phyloP scores from a whole-genome alignment of 768 basidiomycete genomes.

The Boletus barrowsii region DNA sequence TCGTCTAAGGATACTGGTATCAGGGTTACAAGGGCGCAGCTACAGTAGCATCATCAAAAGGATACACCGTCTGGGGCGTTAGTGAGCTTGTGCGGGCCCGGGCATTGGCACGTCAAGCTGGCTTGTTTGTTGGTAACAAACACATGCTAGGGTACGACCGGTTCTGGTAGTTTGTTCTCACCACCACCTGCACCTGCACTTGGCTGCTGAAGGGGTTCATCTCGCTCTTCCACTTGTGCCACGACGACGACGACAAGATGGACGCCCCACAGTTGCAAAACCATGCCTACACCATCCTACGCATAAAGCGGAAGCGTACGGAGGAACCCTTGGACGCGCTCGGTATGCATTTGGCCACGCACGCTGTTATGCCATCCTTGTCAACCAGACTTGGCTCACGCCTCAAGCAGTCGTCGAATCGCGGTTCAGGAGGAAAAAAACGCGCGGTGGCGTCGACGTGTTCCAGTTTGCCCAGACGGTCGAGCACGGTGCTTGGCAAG shows the following conservation, averaged over 20 bases:
- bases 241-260: not conserved
- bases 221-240: not conserved
- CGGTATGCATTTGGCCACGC: conserved; percentile 42
- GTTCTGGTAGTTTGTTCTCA: too few relatives aligned
- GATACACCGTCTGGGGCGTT: too few relatives aligned
- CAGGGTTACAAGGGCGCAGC: too few relatives aligned
- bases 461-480: conserved; percentile 84
- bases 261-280: conserved; percentile 25
- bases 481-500: conserved; percentile 65
- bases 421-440: conserved; percentile 57
- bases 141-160: too few relatives aligned
- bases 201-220: not conserved
- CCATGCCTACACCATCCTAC: conserved; percentile 64
- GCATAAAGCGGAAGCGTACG: conserved; percentile 79
- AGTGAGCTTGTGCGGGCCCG: too few relatives aligned
- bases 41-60: too few relatives aligned
- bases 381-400: conserved; percentile 12
- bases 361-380: conserved; percentile 5
- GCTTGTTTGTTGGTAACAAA: too few relatives aligned
- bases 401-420: conserved; percentile 58
- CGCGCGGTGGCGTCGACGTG: conserved; percentile 51
- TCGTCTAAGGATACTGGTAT: too few relatives aligned
- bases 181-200: too few relatives aligned
- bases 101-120: too few relatives aligned
- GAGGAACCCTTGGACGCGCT: conserved; percentile 83